phyloP scores from a whole-genome alignment of 2,329 filamentous ascomycete genomes.

The Macrophomina tecta region DNA sequence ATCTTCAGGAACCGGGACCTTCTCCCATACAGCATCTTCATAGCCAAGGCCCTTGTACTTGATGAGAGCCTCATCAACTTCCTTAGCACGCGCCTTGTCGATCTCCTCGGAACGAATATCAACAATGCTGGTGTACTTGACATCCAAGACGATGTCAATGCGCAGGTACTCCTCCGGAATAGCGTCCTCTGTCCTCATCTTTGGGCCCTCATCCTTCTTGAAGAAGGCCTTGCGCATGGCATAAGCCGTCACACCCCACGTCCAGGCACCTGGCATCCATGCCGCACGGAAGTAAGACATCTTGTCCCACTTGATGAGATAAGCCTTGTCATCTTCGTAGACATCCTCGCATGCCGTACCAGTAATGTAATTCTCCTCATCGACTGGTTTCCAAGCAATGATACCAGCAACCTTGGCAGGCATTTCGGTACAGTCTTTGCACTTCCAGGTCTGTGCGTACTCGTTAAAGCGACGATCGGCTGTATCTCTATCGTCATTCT shows the following conservation, averaged over 20 bases:
- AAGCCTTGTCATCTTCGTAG: slow-evolving; percentile 83
- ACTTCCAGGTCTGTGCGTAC: slow-evolving; percentile 78
- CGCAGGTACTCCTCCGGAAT: slow-evolving; percentile 86
- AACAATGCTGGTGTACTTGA: slow-evolving; percentile 69
- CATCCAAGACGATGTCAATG: slow-evolving; percentile 86
- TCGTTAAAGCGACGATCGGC: slow-evolving; percentile 70
- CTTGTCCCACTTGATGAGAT: slow-evolving; percentile 85
- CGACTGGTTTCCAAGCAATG: slow-evolving; percentile 83
- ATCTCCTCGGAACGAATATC: slow-evolving; percentile 68
- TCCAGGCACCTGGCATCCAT: slow-evolving; percentile 91
- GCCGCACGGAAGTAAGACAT: slow-evolving; percentile 80
- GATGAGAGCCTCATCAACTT: slow-evolving; percentile 76
- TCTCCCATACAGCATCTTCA: slow-evolving; percentile 90
- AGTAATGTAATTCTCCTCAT: slow-evolving; percentile 61
- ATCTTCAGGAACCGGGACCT: slow-evolving; percentile 70
- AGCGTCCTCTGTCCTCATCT: slow-evolving; percentile 75
- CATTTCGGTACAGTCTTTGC: slow-evolving; percentile 73
- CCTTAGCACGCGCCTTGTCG: slow-evolving; percentile 72
- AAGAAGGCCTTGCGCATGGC: slow-evolving; percentile 76
- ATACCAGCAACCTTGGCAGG: slow-evolving; percentile 74
- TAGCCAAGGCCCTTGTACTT: slow-evolving; percentile 95
- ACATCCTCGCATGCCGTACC: slow-evolving; percentile 62
- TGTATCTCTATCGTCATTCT: slow-evolving; percentile 55
- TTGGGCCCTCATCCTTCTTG: slow-evolving; percentile 72
- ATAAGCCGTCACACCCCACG: slow-evolving; percentile 71